Percentiles rank a stretch among this genome's conserved stretches.
Evolutionary conservation across 2,329 filamentous ascomycete species (phyloP).

Genomic region (Ilyonectria robusta): DNA sequence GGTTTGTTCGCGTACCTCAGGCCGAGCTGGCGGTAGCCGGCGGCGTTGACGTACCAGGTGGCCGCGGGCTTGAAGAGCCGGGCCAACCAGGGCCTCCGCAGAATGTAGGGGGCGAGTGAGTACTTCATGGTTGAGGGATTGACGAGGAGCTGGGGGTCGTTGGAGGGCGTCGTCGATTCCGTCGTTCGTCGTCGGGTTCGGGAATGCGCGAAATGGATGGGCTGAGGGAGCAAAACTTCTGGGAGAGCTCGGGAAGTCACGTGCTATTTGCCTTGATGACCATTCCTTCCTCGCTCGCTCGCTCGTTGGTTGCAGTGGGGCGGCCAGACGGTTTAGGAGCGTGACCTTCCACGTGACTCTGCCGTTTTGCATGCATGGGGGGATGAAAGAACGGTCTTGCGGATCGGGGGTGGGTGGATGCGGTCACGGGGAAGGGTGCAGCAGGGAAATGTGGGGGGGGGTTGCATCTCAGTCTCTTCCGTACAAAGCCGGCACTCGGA

Average conservation of each 20-base stretch:
- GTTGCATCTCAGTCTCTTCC: conserved; percentile 34
- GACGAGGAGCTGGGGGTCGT: conserved; percentile 39
- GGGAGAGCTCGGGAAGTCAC: conserved; percentile 53
- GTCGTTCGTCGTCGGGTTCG: conserved; percentile 43
- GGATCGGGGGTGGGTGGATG: conserved; percentile 26
- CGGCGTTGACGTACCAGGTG: conserved; percentile 89
- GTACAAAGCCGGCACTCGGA: conserved; percentile 43
- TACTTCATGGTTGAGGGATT: conserved; percentile 73
- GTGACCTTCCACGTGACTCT: conserved; percentile 31
- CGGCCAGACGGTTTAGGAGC: conserved; percentile 5
- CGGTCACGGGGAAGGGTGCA: conserved; percentile 28
- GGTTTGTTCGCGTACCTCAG: conserved; percentile 75
- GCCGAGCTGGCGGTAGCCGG: conserved; percentile 94
- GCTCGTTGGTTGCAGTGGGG: conserved; percentile 38
- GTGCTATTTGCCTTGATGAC: conserved; percentile 48
- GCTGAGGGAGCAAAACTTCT: conserved; percentile 51
- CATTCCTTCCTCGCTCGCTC: conserved; percentile 40
- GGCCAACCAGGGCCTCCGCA: conserved; percentile 88
- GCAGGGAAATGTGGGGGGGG: conserved; percentile 41
- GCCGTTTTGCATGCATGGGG: conserved; percentile 6
- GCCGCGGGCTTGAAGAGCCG: conserved; percentile 83
- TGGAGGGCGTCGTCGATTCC: conserved; percentile 31
- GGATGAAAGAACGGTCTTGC: neutral
- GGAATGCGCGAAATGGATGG: conserved; percentile 55
- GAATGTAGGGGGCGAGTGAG: conserved; percentile 80